Percentiles rank a stretch among this genome's conserved stretches.
Evolutionary conservation across 2,329 filamentous ascomycete species (phyloP).

Genomic region (Colletotrichum magnum): DNA sequence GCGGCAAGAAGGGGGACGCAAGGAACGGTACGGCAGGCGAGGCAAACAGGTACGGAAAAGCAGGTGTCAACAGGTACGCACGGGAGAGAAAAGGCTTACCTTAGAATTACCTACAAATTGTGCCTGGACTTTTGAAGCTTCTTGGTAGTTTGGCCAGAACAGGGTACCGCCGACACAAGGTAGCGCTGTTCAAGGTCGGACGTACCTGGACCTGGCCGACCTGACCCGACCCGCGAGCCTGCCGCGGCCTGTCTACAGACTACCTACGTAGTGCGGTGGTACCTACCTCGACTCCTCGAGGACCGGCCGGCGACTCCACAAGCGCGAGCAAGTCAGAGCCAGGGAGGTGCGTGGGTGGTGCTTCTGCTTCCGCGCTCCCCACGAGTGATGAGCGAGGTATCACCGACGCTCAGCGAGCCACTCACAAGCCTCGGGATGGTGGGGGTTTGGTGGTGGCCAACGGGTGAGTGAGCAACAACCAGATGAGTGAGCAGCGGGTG

Average conservation of each 20-base stretch:
- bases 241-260: not conserved
- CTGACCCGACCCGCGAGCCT: constrained; percentile 6
- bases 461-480: constrained; percentile 7
- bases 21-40: not conserved
- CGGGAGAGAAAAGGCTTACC: constrained; percentile 32
- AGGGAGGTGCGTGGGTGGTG: not conserved
- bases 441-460: constrained; percentile 19
- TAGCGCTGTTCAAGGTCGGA: constrained; percentile 27
- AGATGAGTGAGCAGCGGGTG: too few species aligned
- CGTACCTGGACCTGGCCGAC: constrained; percentile 9
- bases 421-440: constrained; percentile 17
- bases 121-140: constrained; percentile 20
- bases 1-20: constrained; percentile 3
- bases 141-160: constrained; percentile 26
- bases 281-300: too few species aligned
- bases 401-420: constrained; percentile 37
- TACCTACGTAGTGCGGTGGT: too few species aligned
- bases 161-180: constrained; percentile 30
- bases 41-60: constrained; percentile 15
- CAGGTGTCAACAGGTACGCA: constrained; percentile 31
- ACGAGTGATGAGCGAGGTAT: constrained; percentile 39
- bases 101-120: constrained; percentile 39
- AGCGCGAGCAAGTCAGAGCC: constrained; percentile 8
- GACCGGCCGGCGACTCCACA: constrained; percentile 36
- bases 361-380: constrained; percentile 16